A percentile compares a stretch with the other conserved stretches of the same genome.
Evolutionary conservation across 2,329 filamentous ascomycete genomes (phyloP).

Genomic region (Fusarium anguioides): DNA sequence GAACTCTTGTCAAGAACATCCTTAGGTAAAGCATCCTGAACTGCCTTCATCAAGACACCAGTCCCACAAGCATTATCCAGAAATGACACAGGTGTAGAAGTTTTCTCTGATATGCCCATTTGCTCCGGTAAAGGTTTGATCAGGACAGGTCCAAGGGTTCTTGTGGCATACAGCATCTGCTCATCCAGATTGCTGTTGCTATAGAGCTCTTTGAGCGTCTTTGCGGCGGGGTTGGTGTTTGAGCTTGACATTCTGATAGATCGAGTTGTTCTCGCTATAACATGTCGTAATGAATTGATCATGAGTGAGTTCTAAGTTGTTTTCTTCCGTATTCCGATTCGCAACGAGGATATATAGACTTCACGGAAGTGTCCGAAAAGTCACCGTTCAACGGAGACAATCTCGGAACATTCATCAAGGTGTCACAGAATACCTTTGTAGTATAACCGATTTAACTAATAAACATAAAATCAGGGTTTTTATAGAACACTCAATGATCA

Average conservation of each 20-base stretch:
- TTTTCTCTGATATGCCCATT: conserved; percentile 39
- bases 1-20: conserved; percentile 56
- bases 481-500: no score
- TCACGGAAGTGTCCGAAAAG: conserved; percentile 35
- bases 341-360: neutral
- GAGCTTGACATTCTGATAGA: conserved; percentile 18
- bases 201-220: conserved; percentile 34
- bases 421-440: neutral
- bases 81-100: conserved; percentile 51
- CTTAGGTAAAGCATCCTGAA: conserved; percentile 54
- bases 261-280: neutral
- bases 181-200: conserved; percentile 18
- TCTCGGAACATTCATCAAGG: conserved; percentile 15
- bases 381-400: conserved; percentile 30
- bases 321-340: rapidly evolving
- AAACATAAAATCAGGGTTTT: no score
- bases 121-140: conserved; percentile 39
- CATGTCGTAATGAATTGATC: neutral
- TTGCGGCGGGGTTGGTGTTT: conserved; percentile 2
- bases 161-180: conserved; percentile 35
- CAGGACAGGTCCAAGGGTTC: conserved; percentile 31
- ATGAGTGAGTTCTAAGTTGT: neutral
- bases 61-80: conserved; percentile 66
- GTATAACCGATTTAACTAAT: no score
- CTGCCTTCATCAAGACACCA: conserved; percentile 59